Evolutionary conservation across 2,329 filamentous ascomycete genomes (phyloP), one percentile per base, ranked within the genome.

Genomic region (Metarhizium robertsii): DNA sequence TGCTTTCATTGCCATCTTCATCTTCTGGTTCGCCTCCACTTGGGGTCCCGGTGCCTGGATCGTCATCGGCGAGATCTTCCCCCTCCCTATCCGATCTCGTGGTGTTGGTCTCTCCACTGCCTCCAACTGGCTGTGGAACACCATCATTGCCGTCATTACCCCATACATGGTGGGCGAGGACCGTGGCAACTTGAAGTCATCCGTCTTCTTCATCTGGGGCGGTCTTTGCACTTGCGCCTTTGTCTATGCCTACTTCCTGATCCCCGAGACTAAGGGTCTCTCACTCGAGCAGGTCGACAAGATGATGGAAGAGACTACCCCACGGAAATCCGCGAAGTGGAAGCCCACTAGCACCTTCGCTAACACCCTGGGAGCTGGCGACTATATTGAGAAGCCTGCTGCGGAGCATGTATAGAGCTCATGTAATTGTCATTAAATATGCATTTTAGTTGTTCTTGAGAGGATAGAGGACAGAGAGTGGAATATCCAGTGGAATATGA

Each of bases 61-160:
- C 54, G 81, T 95, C 63, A 92, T 94, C 65, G 90, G 90, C 68
- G 90, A 96, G 76, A 87, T 94, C 72, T 95, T 88, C 83, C 90
- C 90, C 56, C 83, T 95, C 54, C 89, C 88, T 59, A 92, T 95
- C 73, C 88, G 91, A 66, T 88, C 91, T 45, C 88, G 89, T 62
- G 91, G 91, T 75, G 90, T 95, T 58, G 90, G 81, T 64, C 80
- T 95, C 48, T 92, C 90, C 45, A 95, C 91, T 8, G 88, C 90
- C 58, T 90, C 86, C 68, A 95, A 95, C 81, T 95, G 90, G 90
- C 80, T 94, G 60, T 94, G 89, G 89, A 94, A 91, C 76, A 90
- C 85, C 71, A 80, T 80, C 66, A 80, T 81, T 53, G 70, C 83
- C 57, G 79, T 90, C 69, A 88, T 90, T 71, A 88, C 83, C 7